Evolutionary conservation across 495 filamentous ascomycete genomes (phyloP).

Genomic region (Beverwykella pulmonaria): DNA sequence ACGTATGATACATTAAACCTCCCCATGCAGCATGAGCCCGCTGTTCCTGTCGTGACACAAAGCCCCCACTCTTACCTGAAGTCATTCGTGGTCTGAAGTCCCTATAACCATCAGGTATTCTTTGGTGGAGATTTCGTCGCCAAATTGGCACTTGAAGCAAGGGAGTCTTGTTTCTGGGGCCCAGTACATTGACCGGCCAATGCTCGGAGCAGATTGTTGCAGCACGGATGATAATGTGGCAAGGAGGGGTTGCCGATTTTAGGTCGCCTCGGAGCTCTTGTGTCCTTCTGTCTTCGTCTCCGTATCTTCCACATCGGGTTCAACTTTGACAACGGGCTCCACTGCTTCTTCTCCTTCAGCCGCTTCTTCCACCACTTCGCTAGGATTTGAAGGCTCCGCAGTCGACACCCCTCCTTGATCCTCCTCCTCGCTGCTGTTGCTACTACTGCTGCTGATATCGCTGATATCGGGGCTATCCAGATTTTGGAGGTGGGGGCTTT

Average conservation of each 20-base stretch:
- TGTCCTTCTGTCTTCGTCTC: neutral
- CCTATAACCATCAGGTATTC: too few species aligned
- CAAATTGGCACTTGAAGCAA: neutral
- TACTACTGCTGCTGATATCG: conserved; percentile 40
- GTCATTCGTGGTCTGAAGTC: too few species aligned
- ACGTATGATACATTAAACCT: too few species aligned
- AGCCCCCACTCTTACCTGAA: too few species aligned
- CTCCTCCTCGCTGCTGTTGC: conserved; percentile 37
- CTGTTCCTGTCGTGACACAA: too few species aligned
- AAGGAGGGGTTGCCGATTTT: neutral
- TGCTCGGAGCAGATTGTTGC: neutral
- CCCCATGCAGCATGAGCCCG: too few species aligned
- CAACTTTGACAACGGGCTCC: neutral
- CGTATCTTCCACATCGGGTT: neutral
- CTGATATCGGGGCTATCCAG: conserved; percentile 43
- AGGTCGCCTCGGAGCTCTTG: conserved; percentile 18
- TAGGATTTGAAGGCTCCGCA: neutral
- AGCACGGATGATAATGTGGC: neutral
- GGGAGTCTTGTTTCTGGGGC: neutral
- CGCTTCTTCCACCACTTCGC: neutral
- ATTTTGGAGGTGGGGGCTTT: conserved; percentile 42
- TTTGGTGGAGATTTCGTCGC: too few species aligned
- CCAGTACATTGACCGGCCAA: neutral
- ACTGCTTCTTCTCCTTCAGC: neutral
- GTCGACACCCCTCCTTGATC: conserved; percentile 12